Evolutionary conservation across 257 asterid species (phyloP), one percentile per base, ranked within the genome.

Genomic region (Linderniella brevidens): DNA sequence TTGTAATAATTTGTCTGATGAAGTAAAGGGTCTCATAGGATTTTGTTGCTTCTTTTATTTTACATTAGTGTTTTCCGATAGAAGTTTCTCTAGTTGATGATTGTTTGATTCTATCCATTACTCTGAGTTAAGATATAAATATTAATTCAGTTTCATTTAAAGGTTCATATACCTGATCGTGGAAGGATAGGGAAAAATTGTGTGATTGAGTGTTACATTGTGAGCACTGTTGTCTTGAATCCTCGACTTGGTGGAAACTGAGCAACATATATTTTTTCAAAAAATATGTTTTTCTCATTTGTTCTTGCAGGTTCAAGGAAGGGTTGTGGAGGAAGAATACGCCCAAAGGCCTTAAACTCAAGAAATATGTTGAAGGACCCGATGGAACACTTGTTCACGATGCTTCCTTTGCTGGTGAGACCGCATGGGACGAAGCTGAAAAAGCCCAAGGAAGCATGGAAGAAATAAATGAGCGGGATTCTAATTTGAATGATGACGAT

Each of bases 311-410:
- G 68, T 85, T 66, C 63, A 85, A 90, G 68, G 71, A 79, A 66
- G 94, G 93, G 58, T 45, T 85, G 55, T 90, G 98, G 98, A 85
- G 94, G 77, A 81, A 81, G 70, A 65, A 76, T 41, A 74, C 74
- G 37, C 94, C 98, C 20, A 90, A 77, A 69, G 98, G 98, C 49
- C 76, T 90, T 60, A 90, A 79, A 59, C 65, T 90, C 63, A 90
- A 77, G 69, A 90, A 71, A 66, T 85, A 76, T 69, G 68, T 90
- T 56, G 87, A 90, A 78, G 83, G 85, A 53, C 86, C 86, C 60
- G 92, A 75, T 56, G 94, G 94, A 59, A 60, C 78, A 45, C 80
- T 85, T 61, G 58, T 90, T 44, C 96, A 77, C 54, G 98, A 90
- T 64, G 68, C 78, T 70, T 76, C 93, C 43, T 90, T 76, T 69